Evolutionary conservation across 2,329 filamentous ascomycete species (phyloP), one percentile per base, ranked within the genome.

Genomic region (Emergomyces pasteurianus): DNA sequence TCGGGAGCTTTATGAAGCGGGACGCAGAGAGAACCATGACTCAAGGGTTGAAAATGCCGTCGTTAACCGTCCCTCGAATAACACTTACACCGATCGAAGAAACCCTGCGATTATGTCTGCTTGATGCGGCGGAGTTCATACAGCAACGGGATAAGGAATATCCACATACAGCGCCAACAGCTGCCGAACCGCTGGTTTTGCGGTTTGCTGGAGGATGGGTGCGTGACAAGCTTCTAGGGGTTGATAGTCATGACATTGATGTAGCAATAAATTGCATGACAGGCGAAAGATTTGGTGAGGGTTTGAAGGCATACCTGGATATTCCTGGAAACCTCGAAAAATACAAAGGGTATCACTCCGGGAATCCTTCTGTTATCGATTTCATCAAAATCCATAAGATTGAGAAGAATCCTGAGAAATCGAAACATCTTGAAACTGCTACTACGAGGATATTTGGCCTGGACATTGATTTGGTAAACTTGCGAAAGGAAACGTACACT

Each of bases 401-500:
- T 66, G 87, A 88, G 58, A 87, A 87, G 61, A 97, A 97, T 72
- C 92, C 92, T 0, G 91, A 96, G 69, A 96, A 96, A 76, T 96
- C 91, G 23, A 97, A 97, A 76, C 90, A 97, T 71, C 82, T 97
- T 16, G 92, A 95, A 74, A 97, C 92, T 0, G 89, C 90, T 56
- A 95, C 90, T 10, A 90, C 89, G 28, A 88, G 82, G 65, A 85
- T 97, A 61, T 86, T 96, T 69, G 90, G 88, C 0, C 81, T 95
- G 56, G 92, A 97, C 70, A 83, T 96, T 55, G 92, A 99, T 71
- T 86, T 99, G 70, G 94, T 99, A 67, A 99, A 97, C 71, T 78
- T 97, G 54, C 83, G 92, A 53, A 95, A 91, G 71, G 94, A 97
- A 76, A 92, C 87, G 0, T 97, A 97, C 68, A 83, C 86, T 0